Conservation (phyloP, 441 rosid genomes). For the Eutrema salsugineum region DNA sequence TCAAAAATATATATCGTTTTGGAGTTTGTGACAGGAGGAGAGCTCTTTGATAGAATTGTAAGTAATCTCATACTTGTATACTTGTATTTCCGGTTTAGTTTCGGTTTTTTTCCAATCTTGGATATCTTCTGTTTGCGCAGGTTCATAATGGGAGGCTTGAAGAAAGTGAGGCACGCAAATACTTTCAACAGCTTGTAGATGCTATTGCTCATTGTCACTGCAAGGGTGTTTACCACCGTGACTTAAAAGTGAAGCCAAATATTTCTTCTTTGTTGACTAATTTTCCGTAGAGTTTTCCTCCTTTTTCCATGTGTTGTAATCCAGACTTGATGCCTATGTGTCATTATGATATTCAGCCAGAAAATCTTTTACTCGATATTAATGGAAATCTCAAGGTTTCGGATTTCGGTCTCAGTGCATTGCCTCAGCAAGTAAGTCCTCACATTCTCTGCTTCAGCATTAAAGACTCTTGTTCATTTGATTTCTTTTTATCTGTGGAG, state of each 20-base stretch:
- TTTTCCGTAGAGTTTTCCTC: background rate
- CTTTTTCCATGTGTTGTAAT: conserved; percentile 12
- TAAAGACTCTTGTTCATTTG: background rate
- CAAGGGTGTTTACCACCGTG: conserved; percentile 96
- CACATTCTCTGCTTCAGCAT: background rate
- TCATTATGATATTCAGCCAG: conserved; percentile 56
- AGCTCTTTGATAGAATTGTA: conserved; percentile 85
- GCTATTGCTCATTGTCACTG: conserved; percentile 82
- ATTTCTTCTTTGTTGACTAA: background rate
- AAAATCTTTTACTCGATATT: conserved; percentile 85
- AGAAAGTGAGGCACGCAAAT: conserved; percentile 70
- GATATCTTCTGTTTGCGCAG: conserved; percentile 34
- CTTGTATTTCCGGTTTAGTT: background rate
- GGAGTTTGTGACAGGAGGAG: conserved; percentile 94
- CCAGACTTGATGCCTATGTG: conserved; percentile 22
- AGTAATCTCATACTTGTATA: conserved; percentile 23
- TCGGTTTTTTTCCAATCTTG: background rate
- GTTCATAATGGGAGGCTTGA: conserved; percentile 66
- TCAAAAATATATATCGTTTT: conserved; percentile 83
- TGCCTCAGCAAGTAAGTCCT: conserved; percentile 71
- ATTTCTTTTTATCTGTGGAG: background rate
- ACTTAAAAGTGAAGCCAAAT: conserved; percentile 59
- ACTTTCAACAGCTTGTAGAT: conserved; percentile 95
- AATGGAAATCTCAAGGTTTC: conserved; percentile 83
- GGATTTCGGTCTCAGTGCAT: conserved; percentile 95